Conservation (phyloP, 2,329 filamentous ascomycete genomes). For the Penicillium sp. region DNA sequence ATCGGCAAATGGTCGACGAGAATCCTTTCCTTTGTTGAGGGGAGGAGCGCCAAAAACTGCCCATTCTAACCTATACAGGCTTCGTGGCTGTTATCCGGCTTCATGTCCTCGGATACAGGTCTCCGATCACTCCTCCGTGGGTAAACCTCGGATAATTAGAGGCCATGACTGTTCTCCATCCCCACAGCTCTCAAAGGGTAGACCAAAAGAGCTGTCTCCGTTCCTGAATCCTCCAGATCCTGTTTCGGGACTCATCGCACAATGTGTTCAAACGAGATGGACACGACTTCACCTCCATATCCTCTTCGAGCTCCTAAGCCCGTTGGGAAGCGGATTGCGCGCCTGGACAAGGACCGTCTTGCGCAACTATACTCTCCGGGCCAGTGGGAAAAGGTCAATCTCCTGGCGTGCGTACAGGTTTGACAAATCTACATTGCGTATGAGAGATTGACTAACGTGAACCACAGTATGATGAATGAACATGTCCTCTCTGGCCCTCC, state of each 20-base stretch:
- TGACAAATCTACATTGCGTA: neutral
- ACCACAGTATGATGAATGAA: conserved; percentile 49
- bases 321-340: neutral
- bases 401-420: neutral
- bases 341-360: conserved; percentile 3
- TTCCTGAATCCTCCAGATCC: neutral
- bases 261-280: neutral
- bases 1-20: neutral
- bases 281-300: neutral
- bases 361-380: conserved; percentile 1
- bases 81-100: neutral
- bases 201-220: no score
- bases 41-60: neutral
- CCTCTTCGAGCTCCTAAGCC: neutral
- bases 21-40: neutral
- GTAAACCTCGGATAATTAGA: neutral
- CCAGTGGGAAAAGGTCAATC: conserved; percentile 1
- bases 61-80: neutral
- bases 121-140: neutral
- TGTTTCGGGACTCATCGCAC: neutral
- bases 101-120: neutral
- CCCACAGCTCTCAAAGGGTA: neutral
- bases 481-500: conserved; percentile 67
- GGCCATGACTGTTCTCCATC: neutral
- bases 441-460: neutral